Evolutionary conservation across 2,329 filamentous ascomycete species (phyloP), one percentile per base, ranked within the genome.

Genomic region (Fusarium continuum): DNA sequence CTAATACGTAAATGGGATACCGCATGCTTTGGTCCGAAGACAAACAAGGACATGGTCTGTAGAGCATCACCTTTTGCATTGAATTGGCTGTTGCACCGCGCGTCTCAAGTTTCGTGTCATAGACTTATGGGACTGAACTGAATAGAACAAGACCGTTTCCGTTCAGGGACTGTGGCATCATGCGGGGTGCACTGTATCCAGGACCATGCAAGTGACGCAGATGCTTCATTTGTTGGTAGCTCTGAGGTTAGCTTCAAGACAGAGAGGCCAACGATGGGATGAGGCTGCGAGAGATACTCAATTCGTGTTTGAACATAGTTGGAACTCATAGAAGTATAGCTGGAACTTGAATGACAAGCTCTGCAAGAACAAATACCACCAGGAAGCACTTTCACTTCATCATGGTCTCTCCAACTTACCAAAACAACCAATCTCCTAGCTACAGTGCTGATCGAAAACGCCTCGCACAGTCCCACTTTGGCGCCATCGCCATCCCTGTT

Each of bases 181-280:
- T 71, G 69, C 67, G 69, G 67, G 69, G 69, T 48, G 64, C 65
- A 70, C 69, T 71, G 69, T 71, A 62, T 61, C 55, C 40, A 45
- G 43, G 40, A 28, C 52, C 35, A 38, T 36, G 50, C 46, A 39
- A 64, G 52, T 63, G 57, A 51, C 55, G 50, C 55, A 55, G 52
- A 48, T 34, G 29, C 36, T 53, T 36, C 58, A 28, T 29, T 51
- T 35, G 44, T 51, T 35, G 44, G 49, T 22, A 47, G 43, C 35
- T 39, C 36, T 36, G 51, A 56, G 40, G 50, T 52, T 17, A 58
- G 58, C 38, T 59, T 46, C 36, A 35, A n/a, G 25, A 23, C 22
- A 38, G 17, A 38, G 17, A 57, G 23, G 14, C 47, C 19, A 47
- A 57, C 46, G 9, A 54, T 47, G 43, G 34, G 38, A 25, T 65